phyloP scores from a whole-genome alignment of 495 filamentous ascomycete genomes.

The Cairneyella variabilis region DNA sequence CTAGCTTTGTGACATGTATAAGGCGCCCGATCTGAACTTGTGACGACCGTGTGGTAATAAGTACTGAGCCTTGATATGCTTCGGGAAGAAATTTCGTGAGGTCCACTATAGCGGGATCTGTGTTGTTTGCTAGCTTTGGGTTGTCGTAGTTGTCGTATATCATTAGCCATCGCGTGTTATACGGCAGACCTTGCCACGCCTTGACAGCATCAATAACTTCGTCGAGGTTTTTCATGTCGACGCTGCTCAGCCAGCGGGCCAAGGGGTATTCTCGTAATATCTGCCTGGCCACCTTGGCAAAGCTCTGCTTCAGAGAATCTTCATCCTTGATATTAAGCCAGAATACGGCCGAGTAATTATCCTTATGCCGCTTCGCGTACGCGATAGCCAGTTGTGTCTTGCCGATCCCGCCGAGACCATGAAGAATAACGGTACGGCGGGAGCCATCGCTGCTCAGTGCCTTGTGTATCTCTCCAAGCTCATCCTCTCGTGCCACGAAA shows the following conservation, averaged over 20 bases:
- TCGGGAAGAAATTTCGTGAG: constrained; percentile 33
- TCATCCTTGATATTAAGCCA: constrained; percentile 12
- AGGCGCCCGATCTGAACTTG: constrained; percentile 27
- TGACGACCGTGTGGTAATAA: constrained; percentile 38
- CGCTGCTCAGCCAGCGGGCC: constrained; percentile 9
- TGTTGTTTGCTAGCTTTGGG: constrained; percentile 24
- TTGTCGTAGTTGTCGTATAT: too few species aligned
- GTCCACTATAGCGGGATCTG: constrained; percentile 21
- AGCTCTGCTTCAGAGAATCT: constrained; percentile 31
- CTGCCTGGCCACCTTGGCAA: constrained; percentile 19
- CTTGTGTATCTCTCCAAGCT: constrained; percentile 23
- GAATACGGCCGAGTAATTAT: constrained; percentile 9
- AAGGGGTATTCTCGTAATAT: constrained; percentile 25
- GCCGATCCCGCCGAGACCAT: constrained; percentile 8
- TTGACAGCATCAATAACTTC: constrained; percentile 28
- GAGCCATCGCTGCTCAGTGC: constrained; percentile 11
- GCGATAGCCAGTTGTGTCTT: constrained; percentile 20
- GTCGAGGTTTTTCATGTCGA: constrained; percentile 19
- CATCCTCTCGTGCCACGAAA: constrained; percentile 13
- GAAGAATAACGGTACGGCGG: constrained; percentile 19
- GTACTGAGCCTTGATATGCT: constrained; percentile 31
- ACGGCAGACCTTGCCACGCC: constrained; percentile 35
- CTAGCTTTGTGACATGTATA: constrained; percentile 31
- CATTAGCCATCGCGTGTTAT: constrained; percentile 35
- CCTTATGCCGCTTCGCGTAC: constrained; percentile 3